phyloP scores from a whole-genome alignment of 2,329 filamentous ascomycete species.

The Paecilomyces formosus region DNA sequence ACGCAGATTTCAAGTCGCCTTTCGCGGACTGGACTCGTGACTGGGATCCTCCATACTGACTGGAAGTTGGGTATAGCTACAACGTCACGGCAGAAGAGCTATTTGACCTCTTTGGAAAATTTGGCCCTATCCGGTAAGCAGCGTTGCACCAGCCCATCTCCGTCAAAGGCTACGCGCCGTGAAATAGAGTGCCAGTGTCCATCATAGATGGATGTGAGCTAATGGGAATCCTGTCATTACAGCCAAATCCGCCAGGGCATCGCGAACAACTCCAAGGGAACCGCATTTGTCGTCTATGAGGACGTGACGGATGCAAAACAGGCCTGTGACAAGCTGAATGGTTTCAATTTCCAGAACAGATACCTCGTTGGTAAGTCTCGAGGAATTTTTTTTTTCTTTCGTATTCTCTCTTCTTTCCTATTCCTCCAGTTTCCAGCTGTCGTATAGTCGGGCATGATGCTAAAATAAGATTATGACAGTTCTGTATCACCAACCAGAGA shows the following conservation, averaged over 20 bases:
- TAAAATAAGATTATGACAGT: slow-evolving; percentile 33
- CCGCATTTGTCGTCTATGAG: slow-evolving; percentile 98
- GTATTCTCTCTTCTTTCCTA: no score
- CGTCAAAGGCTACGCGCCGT: slow-evolving; percentile 2
- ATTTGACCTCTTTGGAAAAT: slow-evolving; percentile 98
- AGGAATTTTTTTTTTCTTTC: no score
- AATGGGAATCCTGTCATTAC: slow-evolving; percentile 11
- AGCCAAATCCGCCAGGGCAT: slow-evolving; percentile 99
- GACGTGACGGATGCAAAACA: slow-evolving; percentile 98
- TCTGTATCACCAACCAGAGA: slow-evolving; percentile 69
- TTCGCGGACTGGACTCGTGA: neutral
- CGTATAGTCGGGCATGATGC: slow-evolving; percentile 16
- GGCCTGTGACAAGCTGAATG: slow-evolving; percentile 98
- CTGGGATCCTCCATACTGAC: slow-evolving; percentile 6
- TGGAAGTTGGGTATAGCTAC: slow-evolving; percentile 57
- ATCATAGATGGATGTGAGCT: slow-evolving; percentile 4
- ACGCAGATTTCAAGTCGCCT: slow-evolving; percentile 4
- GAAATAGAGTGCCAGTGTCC: neutral
- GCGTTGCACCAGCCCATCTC: neutral
- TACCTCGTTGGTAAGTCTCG: slow-evolving; percentile 83
- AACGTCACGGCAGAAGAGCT: slow-evolving; percentile 97
- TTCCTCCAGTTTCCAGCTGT: no score
- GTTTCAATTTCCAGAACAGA: slow-evolving; percentile 99
- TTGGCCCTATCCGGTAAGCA: slow-evolving; percentile 85
- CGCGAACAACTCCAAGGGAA: slow-evolving; percentile 94